A percentile compares a stretch with the other conserved stretches of the same genome.
These are phyloP conservation scores for Dryas drummondii DNA, from an alignment of 306 rosid genomes.

Conservation along the genomic window DNA sequence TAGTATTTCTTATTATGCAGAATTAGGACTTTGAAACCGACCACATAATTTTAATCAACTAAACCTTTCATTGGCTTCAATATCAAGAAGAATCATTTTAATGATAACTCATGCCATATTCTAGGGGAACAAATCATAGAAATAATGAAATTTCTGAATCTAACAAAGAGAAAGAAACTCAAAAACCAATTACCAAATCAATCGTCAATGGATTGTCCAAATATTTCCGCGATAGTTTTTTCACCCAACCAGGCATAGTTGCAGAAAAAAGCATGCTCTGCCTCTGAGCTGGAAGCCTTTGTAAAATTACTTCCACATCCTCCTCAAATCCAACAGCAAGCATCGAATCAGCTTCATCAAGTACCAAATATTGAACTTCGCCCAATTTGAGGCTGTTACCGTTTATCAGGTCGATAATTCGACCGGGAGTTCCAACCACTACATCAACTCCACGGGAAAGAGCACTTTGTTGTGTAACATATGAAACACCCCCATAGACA, in stretches of 20 bases:
- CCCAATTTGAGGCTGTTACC: slow-evolving; percentile 79
- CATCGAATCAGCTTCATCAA: slow-evolving; percentile 99
- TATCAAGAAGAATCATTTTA: background rate
- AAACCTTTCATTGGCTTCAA: background rate
- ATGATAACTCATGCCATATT: background rate
- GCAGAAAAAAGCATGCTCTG: slow-evolving; percentile 99
- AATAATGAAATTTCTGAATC: background rate
- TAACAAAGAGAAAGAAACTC: background rate
- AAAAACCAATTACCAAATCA: slow-evolving; percentile 71
- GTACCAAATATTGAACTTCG: slow-evolving; percentile 82
- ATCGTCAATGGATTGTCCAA: slow-evolving; percentile 85
- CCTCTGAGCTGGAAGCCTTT: slow-evolving; percentile 69
- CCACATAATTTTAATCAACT: background rate
- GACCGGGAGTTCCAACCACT: slow-evolving; percentile 98
- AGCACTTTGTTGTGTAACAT: slow-evolving; percentile 73
- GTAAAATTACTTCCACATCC: slow-evolving; percentile 84
- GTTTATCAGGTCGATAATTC: slow-evolving; percentile 83
- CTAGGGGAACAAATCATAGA: background rate
- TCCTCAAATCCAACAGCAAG: slow-evolving; percentile 99
- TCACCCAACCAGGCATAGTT: slow-evolving; percentile 95
- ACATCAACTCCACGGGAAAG: slow-evolving; percentile 97
- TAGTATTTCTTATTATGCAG: background rate
- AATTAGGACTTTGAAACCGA: background rate
- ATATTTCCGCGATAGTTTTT: slow-evolving; percentile 80
- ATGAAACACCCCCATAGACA: slow-evolving; percentile 95